Evolutionary conservation across 129 eudicot species (phyloP).

Genomic region (Apium graveolens): DNA sequence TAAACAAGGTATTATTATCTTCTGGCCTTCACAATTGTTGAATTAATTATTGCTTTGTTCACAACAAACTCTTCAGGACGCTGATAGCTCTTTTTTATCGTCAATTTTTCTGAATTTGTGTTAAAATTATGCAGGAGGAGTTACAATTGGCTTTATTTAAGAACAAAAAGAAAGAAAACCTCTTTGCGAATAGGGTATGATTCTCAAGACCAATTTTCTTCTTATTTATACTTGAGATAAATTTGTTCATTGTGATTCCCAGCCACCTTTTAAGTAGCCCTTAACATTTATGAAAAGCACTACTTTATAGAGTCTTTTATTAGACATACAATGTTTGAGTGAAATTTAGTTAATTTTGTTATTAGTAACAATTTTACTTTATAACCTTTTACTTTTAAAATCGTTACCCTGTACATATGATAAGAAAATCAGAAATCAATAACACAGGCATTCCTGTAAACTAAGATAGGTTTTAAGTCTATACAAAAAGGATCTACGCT

Average conservation of each 20-base stretch:
- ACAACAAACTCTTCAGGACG: not conserved
- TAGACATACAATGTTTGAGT: not conserved
- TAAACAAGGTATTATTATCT: slow-evolving; percentile 58
- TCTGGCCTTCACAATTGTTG: not conserved
- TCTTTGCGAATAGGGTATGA: slow-evolving; percentile 92
- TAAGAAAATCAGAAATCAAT: not conserved
- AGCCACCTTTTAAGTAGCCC: not conserved
- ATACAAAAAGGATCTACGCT: not conserved
- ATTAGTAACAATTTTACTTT: not conserved
- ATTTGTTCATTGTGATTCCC: slow-evolving; percentile 5
- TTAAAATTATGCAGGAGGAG: slow-evolving; percentile 64
- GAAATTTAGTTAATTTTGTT: not conserved
- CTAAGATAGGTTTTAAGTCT: not conserved
- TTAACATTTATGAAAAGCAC: slow-evolving; percentile 37
- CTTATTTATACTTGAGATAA: too few species aligned
- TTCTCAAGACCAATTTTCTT: not conserved
- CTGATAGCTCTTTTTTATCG: not conserved
- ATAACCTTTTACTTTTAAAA: not conserved
- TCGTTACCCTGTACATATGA: not conserved
- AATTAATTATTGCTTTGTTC: not conserved
- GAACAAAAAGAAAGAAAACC: slow-evolving; percentile 85
- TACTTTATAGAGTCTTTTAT: slow-evolving; percentile 19
- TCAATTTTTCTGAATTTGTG: not conserved
- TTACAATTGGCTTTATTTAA: slow-evolving; percentile 91
- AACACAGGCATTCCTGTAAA: not conserved